These are phyloP conservation scores for Talaromyces sp. DNA, from an alignment of 2,329 filamentous ascomycete genomes.

Conservation along the genomic window DNA sequence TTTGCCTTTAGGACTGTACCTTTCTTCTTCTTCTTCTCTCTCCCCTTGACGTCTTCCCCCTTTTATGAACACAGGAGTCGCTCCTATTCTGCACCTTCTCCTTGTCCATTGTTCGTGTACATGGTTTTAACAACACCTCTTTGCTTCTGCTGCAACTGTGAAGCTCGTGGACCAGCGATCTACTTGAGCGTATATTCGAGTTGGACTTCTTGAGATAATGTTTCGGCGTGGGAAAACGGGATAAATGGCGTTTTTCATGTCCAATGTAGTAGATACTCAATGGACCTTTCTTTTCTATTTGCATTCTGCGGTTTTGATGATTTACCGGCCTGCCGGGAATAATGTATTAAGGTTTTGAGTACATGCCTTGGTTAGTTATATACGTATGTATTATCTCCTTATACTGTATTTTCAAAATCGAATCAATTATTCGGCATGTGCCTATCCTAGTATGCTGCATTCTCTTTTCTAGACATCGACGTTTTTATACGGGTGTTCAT, in stretches of 20 bases:
- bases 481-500: too few relatives aligned
- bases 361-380: too few relatives aligned
- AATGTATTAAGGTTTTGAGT: neutral
- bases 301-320: constrained; percentile 5
- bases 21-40: constrained; percentile 14
- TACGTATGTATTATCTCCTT: too few relatives aligned
- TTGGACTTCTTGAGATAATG: constrained; percentile 9
- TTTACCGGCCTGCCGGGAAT: neutral
- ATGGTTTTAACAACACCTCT: constrained; percentile 22
- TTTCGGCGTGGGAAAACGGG: constrained; percentile 11
- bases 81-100: constrained; percentile 10
- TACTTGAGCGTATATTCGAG: constrained; percentile 8
- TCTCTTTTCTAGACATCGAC: too few relatives aligned
- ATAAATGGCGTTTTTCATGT: constrained; percentile 10
- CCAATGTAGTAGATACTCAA: constrained; percentile 15
- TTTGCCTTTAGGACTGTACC: constrained; percentile 23
- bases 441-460: too few relatives aligned
- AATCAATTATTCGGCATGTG: too few relatives aligned
- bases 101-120: constrained; percentile 33
- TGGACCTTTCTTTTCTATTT: constrained; percentile 20
- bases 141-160: constrained; percentile 5
- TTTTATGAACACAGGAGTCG: constrained; percentile 8
- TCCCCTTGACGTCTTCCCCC: constrained; percentile 6
- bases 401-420: neutral
- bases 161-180: constrained; percentile 1